Conservation (phyloP, 2,329 filamentous ascomycete species). For the Cephalotrichum gorgonifer region DNA sequence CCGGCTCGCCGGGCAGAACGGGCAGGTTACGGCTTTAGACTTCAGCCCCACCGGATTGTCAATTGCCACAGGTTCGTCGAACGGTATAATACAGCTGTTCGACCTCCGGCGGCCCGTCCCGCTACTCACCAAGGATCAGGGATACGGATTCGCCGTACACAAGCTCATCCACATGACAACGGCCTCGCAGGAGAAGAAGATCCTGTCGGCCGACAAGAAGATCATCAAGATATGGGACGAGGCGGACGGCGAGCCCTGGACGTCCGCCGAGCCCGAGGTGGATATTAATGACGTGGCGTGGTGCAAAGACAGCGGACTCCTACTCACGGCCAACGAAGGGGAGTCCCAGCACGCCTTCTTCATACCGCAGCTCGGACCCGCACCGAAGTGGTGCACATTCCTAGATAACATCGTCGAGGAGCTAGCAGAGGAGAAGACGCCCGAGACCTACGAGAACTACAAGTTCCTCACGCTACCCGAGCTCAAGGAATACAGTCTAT, state of each 20-base stretch:
- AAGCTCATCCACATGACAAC: slow-evolving; percentile 67
- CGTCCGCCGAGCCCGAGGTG: slow-evolving; percentile 86
- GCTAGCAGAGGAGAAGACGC: slow-evolving; percentile 76
- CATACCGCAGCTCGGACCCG: slow-evolving; percentile 84
- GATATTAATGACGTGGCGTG: slow-evolving; percentile 93
- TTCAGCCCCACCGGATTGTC: slow-evolving; percentile 79
- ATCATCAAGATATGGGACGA: slow-evolving; percentile 98
- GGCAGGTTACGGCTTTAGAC: slow-evolving; percentile 76
- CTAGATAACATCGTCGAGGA: slow-evolving; percentile 96
- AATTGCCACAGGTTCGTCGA: slow-evolving; percentile 77
- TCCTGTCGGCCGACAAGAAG: slow-evolving; percentile 84
- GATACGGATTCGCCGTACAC: slow-evolving; percentile 86
- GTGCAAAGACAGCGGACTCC: slow-evolving; percentile 87
- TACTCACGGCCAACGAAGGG: slow-evolving; percentile 93
- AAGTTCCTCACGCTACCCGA: slow-evolving; percentile 92
- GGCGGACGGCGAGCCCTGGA: slow-evolving; percentile 76
- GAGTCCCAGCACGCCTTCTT: slow-evolving; percentile 93
- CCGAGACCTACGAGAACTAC: slow-evolving; percentile 95
- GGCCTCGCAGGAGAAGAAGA: slow-evolving; percentile 69
- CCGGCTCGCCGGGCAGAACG: slow-evolving; percentile 57
- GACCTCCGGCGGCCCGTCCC: slow-evolving; percentile 83
- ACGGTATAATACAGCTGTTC: slow-evolving; percentile 80
- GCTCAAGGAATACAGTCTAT: slow-evolving; percentile 72
- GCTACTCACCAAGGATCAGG: slow-evolving; percentile 85
- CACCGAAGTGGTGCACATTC: slow-evolving; percentile 93